phyloP scores from a whole-genome alignment of 2,329 filamentous ascomycete species.

The Blastomyces emzantsi region DNA sequence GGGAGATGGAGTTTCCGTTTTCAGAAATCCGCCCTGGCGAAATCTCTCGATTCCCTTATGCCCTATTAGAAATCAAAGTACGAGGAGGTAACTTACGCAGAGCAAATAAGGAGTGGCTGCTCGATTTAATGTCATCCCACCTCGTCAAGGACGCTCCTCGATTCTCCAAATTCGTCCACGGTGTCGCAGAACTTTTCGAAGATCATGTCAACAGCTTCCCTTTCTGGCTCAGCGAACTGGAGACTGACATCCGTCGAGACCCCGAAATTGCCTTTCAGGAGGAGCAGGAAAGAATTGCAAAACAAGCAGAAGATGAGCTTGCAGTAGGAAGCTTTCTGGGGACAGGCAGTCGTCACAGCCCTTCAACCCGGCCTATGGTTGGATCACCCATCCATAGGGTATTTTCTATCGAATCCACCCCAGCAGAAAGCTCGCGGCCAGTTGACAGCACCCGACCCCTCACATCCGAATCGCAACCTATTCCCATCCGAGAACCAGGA shows the following conservation, averaged over 20 bases:
- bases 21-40: slow-evolving; percentile 80
- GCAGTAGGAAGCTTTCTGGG: slow-evolving; percentile 83
- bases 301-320: slow-evolving; percentile 74
- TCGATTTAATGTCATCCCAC: slow-evolving; percentile 86
- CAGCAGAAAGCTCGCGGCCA: slow-evolving; percentile 5
- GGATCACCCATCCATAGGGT: slow-evolving; percentile 29
- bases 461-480: neutral
- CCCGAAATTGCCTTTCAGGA: slow-evolving; percentile 84
- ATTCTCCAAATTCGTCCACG: slow-evolving; percentile 97
- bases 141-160: slow-evolving; percentile 79
- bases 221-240: slow-evolving; percentile 89
- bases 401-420: slow-evolving; percentile 21
- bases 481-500: neutral
- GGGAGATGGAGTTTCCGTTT: slow-evolving; percentile 79
- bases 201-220: slow-evolving; percentile 93
- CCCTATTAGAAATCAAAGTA: slow-evolving; percentile 86
- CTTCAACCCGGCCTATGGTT: slow-evolving; percentile 22
- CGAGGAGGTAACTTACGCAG: slow-evolving; percentile 42
- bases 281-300: slow-evolving; percentile 74
- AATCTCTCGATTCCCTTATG: slow-evolving; percentile 81
- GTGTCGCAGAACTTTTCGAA: slow-evolving; percentile 83
- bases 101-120: slow-evolving; percentile 74
- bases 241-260: slow-evolving; percentile 88
- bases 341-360: slow-evolving; percentile 40
- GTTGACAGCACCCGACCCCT: neutral